Conservation (phyloP, 2,329 filamentous ascomycete genomes). For the Fusarium foetens region DNA sequence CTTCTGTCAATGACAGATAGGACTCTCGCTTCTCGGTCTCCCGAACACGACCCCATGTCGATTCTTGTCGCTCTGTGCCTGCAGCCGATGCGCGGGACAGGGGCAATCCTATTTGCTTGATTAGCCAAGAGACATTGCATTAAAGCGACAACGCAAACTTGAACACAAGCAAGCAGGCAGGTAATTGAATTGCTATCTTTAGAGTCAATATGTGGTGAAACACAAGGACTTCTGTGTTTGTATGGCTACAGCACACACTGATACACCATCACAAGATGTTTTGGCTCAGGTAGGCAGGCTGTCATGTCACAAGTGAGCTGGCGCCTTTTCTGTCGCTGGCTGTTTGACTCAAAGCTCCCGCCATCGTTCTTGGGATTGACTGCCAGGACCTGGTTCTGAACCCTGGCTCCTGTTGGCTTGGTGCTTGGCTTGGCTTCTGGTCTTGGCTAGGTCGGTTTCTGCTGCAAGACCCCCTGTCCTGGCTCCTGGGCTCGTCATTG, state of each 20-base stretch:
- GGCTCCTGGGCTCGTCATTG: constrained; percentile 3
- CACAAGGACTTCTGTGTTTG: constrained; percentile 6
- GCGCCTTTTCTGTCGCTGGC: neutral
- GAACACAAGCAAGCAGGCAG: neutral
- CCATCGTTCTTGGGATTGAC: neutral
- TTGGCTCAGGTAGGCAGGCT: neutral
- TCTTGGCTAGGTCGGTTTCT: constrained; percentile 25
- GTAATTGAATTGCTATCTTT: constrained; percentile 25
- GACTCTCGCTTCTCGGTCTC: neutral
- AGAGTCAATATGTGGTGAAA: constrained; percentile 33
- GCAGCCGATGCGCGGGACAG: constrained; percentile 16
- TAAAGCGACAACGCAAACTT: constrained; percentile 1
- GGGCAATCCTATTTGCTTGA: constrained; percentile 15
- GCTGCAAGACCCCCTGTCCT: constrained; percentile 17
- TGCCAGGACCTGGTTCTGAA: constrained; percentile 5
- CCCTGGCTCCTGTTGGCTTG: neutral
- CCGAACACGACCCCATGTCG: constrained; percentile 24
- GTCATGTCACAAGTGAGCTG: constrained; percentile 15
- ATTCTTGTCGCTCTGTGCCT: neutral
- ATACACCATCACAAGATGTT: constrained; percentile 10
- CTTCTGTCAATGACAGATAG: neutral
- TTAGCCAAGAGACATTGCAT: constrained; percentile 2
- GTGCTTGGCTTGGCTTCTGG: constrained; percentile 14
- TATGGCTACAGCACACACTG: neutral
- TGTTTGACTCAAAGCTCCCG: neutral